These are phyloP conservation scores for Leavenworthia alabamica DNA, from an alignment of 345 rosid genomes.

Conservation along the genomic window DNA sequence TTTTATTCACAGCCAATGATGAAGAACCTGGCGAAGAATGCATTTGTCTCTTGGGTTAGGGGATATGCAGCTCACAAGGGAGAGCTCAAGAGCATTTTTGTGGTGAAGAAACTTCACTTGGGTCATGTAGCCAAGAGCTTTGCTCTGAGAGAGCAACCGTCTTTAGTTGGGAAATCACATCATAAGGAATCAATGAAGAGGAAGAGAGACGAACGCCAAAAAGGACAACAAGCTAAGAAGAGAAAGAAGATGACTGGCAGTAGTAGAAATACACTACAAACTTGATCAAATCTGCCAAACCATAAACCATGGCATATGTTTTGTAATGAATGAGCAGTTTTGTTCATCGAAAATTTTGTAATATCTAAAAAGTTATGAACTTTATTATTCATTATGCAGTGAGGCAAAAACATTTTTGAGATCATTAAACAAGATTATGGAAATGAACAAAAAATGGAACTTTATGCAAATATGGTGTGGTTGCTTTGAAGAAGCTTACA, in stretches of 20 bases:
- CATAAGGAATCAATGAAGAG: constrained; percentile 79
- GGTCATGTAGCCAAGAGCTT: constrained; percentile 99
- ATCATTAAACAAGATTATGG: constrained; percentile 45
- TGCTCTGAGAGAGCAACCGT: constrained; percentile 84
- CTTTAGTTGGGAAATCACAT: constrained; percentile 69
- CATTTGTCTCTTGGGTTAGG: constrained; percentile 89
- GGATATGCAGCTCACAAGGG: constrained; percentile 91
- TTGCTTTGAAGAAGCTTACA: constrained; percentile 50
- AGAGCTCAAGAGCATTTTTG: constrained; percentile 75
- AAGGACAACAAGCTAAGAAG: constrained; percentile 37
- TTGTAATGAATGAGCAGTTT: constrained; percentile 15
- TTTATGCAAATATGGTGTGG: constrained; percentile 68
- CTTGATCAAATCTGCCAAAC: constrained; percentile 1
- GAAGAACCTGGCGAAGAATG: constrained; percentile 63
- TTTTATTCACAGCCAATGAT: constrained; percentile 50
- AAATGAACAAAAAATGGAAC: constrained; percentile 53
- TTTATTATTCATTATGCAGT: constrained; percentile 27
- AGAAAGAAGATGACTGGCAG: constrained; percentile 30
- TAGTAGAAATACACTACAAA: constrained; percentile 8
- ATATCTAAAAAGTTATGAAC: background rate
- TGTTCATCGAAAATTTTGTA: constrained; percentile 21
- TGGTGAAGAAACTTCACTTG: constrained; percentile 85
- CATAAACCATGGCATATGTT: background rate
- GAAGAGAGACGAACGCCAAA: constrained; percentile 62
- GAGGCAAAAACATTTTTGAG: constrained; percentile 48